Conservation (phyloP, 176 grass and related monocot genomes). For the Avena sativa region DNA sequence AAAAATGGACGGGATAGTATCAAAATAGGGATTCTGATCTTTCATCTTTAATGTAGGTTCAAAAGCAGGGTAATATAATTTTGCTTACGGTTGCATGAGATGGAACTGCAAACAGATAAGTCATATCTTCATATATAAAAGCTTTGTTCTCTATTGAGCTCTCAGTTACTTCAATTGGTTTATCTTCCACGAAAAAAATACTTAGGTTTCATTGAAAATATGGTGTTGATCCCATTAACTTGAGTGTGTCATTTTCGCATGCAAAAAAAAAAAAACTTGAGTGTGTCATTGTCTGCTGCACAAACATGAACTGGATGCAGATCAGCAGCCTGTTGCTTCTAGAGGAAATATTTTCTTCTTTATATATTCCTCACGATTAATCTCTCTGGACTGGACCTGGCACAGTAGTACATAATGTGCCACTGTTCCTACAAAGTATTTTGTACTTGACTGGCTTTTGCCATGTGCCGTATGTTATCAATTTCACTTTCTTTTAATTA, state of each 20-base stretch:
- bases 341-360: conserved; percentile 56
- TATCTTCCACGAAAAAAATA: not conserved
- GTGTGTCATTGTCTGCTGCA: conserved; percentile 60
- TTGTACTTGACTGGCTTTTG: not conserved
- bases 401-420: conserved; percentile 27
- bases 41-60: no score
- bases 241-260: not conserved
- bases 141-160: no score
- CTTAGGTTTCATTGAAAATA: conserved; percentile 21
- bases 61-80: no score
- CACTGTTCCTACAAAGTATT: not conserved
- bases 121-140: no score
- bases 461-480: conserved; percentile 1
- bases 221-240: conserved; percentile 13
- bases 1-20: no score
- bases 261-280: no score
- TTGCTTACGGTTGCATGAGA: no score
- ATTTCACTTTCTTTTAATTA: not conserved
- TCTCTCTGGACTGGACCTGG: conserved; percentile 11
- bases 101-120: no score
- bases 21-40: no score
- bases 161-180: not conserved
- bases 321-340: conserved; percentile 70
- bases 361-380: conserved; percentile 27
- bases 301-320: conserved; percentile 71